Evolutionary conservation across 129 eudicot species (phyloP).

Genomic region (Oenanthe sinensis): DNA sequence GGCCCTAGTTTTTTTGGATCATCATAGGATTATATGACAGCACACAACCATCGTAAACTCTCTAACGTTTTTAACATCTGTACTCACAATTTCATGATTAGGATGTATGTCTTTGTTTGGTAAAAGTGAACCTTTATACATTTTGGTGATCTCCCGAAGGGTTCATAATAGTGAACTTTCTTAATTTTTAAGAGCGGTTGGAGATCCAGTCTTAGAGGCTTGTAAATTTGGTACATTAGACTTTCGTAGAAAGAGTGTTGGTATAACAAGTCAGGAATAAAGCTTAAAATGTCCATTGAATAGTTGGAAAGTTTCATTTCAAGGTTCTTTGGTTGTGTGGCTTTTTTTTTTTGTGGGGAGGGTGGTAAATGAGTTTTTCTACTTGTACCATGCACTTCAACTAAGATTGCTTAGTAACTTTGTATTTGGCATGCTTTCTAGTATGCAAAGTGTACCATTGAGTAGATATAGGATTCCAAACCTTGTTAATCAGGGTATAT

Average conservation of each 20-base stretch:
- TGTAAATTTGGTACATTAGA: too few relatives aligned
- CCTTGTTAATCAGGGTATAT: background rate
- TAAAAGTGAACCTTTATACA: too few relatives aligned
- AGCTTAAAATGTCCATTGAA: background rate
- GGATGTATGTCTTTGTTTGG: background rate
- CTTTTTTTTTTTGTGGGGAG: background rate
- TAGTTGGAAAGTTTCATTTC: too few relatives aligned
- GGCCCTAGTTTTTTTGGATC: background rate
- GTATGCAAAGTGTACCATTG: background rate
- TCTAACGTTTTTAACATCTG: background rate
- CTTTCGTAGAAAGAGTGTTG: background rate
- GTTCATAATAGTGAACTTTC: too few relatives aligned
- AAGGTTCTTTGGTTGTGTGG: too few relatives aligned
- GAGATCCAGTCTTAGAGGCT: background rate
- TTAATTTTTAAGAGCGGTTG: too few relatives aligned
- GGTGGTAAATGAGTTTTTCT: background rate
- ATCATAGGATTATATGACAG: background rate
- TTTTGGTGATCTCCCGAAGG: background rate
- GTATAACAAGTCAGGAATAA: background rate
- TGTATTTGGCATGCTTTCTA: background rate
- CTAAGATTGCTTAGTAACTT: background rate
- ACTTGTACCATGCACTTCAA: background rate
- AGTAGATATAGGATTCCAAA: background rate
- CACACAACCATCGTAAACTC: too few relatives aligned
- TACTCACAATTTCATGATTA: background rate